Conservation (phyloP, 371 early-diverging fungal genomes). For the Mucor irregularis region DNA sequence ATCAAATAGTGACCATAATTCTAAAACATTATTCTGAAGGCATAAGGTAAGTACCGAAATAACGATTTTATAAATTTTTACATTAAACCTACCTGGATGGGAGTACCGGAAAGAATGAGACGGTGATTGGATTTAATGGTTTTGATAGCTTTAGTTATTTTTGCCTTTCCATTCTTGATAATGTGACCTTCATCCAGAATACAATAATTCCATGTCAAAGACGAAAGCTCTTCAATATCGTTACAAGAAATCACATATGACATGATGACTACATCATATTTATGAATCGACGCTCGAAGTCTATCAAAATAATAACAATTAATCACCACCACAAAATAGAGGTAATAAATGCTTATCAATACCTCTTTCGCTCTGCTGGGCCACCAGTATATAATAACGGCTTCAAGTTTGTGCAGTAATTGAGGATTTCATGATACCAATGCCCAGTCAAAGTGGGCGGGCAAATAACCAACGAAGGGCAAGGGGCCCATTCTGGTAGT, state of each 20-base stretch:
- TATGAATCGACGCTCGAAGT: conserved; percentile 43
- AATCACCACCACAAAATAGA: too few relatives aligned
- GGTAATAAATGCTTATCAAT: background rate
- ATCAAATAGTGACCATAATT: conserved; percentile 98
- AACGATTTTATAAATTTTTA: background rate
- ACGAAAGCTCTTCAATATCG: conserved; percentile 83
- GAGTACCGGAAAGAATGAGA: conserved; percentile 98
- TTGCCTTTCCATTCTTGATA: conserved; percentile 96
- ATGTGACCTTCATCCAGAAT: conserved; percentile 99
- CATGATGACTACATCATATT: conserved; percentile 86
- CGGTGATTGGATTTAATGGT: conserved; percentile 83
- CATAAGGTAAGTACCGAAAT: background rate
- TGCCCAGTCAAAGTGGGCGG: conserved; percentile 97
- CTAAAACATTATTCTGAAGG: conserved; percentile 89
- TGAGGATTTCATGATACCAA: conserved; percentile 96
- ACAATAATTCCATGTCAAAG: conserved; percentile 91
- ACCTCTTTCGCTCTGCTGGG: conserved; percentile 76
- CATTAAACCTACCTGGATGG: conserved; percentile 74
- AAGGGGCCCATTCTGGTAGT: conserved; percentile 62
- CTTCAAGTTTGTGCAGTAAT: conserved; percentile 76
- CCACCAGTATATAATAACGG: conserved; percentile 87
- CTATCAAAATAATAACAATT: conserved; percentile 1
- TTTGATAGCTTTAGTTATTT: conserved; percentile 91
- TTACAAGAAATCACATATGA: conserved; percentile 97
- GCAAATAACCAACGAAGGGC: conserved; percentile 95